phyloP scores from a whole-genome alignment of 768 basidiomycete genomes.

The Pulveroboletus sp. region DNA sequence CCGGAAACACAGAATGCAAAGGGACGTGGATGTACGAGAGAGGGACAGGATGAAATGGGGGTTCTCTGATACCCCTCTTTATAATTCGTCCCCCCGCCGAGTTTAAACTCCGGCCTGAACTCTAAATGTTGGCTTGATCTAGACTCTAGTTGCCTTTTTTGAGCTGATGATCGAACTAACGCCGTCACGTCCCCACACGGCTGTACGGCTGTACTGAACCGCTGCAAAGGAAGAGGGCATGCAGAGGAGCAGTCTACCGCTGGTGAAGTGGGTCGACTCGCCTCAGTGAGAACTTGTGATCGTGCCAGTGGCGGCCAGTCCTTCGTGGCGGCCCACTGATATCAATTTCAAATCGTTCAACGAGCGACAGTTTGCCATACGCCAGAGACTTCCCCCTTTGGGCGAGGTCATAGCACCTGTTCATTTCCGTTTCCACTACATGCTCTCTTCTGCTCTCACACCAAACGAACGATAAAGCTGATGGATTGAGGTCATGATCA shows the following conservation, averaged over 20 bases:
- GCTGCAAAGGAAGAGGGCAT: neutral
- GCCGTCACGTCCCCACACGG: neutral
- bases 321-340: slow-evolving; percentile 1
- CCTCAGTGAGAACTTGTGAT: neutral
- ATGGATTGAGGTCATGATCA: slow-evolving; percentile 17
- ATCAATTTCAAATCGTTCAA: slow-evolving; percentile 27
- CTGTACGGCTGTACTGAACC: neutral
- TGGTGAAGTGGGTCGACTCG: neutral
- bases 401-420: neutral
- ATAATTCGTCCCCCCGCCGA: slow-evolving; percentile 34
- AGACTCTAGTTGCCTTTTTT: slow-evolving; percentile 21
- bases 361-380: neutral
- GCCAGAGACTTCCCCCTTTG: slow-evolving; percentile 3
- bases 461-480: neutral
- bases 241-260: neutral
- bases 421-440: slow-evolving; percentile 12
- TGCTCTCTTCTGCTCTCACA: neutral
- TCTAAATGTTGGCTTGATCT: slow-evolving; percentile 21
- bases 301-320: neutral
- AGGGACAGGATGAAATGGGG: slow-evolving; percentile 32
- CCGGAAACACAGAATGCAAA: slow-evolving; percentile 44
- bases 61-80: slow-evolving; percentile 34
- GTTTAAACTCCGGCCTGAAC: slow-evolving; percentile 50
- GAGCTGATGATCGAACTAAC: neutral
- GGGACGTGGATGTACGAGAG: slow-evolving; percentile 46